Percentiles rank a stretch among this genome's conserved stretches.
Evolutionary conservation across 306 rosid genomes (phyloP).

Genomic region (Biancaea sappan): DNA sequence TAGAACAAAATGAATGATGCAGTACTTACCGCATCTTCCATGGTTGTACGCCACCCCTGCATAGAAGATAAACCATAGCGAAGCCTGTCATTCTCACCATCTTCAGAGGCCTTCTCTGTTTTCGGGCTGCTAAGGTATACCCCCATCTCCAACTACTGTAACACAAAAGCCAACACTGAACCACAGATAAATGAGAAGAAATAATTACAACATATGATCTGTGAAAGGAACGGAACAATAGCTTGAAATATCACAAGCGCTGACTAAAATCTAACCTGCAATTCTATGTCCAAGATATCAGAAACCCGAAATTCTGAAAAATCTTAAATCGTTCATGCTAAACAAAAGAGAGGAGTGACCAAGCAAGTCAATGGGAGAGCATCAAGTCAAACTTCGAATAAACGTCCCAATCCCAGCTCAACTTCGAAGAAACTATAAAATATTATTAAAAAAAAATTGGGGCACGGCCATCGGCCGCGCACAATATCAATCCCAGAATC

Average conservation of each 20-base stretch:
- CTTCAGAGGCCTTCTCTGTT: constrained; percentile 89
- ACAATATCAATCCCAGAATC: neutral
- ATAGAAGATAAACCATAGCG: constrained; percentile 83
- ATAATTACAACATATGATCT: constrained; percentile 8
- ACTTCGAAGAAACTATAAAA: too few relatives aligned
- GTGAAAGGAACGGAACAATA: constrained; percentile 4
- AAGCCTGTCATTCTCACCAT: constrained; percentile 75
- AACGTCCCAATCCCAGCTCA: neutral
- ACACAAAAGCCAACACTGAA: constrained; percentile 25
- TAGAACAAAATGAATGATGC: constrained; percentile 2
- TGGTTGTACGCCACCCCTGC: constrained; percentile 99
- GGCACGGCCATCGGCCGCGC: too few relatives aligned
- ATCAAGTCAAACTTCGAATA: neutral
- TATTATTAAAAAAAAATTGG: too few relatives aligned
- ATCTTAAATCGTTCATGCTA: neutral
- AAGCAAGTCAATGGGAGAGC: neutral
- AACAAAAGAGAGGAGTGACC: neutral
- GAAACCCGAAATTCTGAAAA: neutral
- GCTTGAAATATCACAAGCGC: neutral
- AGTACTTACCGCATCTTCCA: constrained; percentile 91
- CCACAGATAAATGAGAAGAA: neutral
- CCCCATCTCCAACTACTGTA: constrained; percentile 65
- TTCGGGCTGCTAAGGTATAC: constrained; percentile 85
- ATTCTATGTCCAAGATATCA: neutral
- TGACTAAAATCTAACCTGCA: constrained; percentile 26